Conservation (phyloP, 2,329 filamentous ascomycete genomes). For the Penicillium hordei region DNA sequence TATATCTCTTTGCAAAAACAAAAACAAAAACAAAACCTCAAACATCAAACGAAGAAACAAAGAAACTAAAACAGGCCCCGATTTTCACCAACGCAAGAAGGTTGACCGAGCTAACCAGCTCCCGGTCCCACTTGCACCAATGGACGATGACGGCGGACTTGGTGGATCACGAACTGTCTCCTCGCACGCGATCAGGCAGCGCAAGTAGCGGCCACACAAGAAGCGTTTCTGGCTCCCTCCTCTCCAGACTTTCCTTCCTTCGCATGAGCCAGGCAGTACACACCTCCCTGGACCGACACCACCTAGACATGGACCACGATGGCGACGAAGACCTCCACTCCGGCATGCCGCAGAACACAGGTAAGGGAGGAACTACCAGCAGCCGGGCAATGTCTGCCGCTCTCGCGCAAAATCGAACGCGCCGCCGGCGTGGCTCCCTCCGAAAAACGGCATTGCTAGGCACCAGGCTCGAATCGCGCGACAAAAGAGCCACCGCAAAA, state of each 20-base stretch:
- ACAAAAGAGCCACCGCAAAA: slow-evolving; percentile 30
- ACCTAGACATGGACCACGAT: slow-evolving; percentile 25
- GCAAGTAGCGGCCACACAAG: slow-evolving; percentile 48
- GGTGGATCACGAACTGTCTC: slow-evolving; percentile 27
- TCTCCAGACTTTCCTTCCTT: slow-evolving; percentile 70
- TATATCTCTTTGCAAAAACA: neutral
- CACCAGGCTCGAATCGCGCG: slow-evolving; percentile 43
- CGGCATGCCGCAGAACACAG: slow-evolving; percentile 22
- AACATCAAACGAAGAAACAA: neutral
- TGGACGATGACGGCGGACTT: slow-evolving; percentile 38
- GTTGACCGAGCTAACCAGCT: slow-evolving; percentile 25
- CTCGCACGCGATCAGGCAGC: slow-evolving; percentile 35
- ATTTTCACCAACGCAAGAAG: slow-evolving; percentile 10
- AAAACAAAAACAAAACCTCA: neutral
- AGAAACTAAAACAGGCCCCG: neutral
- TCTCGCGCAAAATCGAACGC: slow-evolving; percentile 55
- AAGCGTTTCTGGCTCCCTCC: slow-evolving; percentile 62
- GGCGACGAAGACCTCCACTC: slow-evolving; percentile 31
- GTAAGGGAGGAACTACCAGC: slow-evolving; percentile 28
- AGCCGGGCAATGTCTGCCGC: slow-evolving; percentile 52
- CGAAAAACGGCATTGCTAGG: slow-evolving; percentile 83
- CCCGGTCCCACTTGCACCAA: slow-evolving; percentile 30
- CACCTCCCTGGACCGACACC: slow-evolving; percentile 34
- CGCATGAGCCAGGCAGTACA: slow-evolving; percentile 47
- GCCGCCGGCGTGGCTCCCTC: slow-evolving; percentile 78